phyloP scores from a whole-genome alignment of 2,329 filamentous ascomycete genomes.

The Alternaria sp. region DNA sequence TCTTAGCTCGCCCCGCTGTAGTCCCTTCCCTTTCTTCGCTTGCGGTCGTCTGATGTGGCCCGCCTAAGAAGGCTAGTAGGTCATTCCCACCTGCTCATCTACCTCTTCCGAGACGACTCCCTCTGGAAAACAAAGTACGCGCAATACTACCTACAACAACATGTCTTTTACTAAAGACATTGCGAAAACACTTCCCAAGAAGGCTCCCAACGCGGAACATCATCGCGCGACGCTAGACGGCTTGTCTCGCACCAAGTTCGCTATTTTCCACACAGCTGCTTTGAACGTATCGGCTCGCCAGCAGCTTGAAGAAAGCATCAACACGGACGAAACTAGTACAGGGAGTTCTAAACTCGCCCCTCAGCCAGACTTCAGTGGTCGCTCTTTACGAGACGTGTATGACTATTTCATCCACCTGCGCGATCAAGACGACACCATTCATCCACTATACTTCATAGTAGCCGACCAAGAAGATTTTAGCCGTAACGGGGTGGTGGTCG shows the following conservation, averaged over 20 bases:
- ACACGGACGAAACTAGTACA: neutral
- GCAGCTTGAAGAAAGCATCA: conserved; percentile 5
- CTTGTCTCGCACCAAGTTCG: neutral
- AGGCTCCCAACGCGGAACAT: neutral
- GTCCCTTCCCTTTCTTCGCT: neutral
- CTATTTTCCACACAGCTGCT: conserved; percentile 1
- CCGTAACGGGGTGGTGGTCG: conserved; percentile 3
- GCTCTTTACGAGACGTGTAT: conserved; percentile 9
- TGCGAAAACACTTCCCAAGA: conserved; percentile 1
- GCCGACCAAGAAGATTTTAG: conserved; percentile 3
- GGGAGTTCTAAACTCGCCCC: conserved; percentile 1
- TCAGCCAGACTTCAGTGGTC: conserved; percentile 7
- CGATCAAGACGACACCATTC: conserved; percentile 8
- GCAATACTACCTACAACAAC: neutral
- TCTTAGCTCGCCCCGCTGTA: neutral
- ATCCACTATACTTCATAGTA: conserved; percentile 11
- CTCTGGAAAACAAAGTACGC: neutral
- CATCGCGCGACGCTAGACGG: neutral
- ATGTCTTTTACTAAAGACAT: neutral
- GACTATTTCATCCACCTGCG: conserved; percentile 7
- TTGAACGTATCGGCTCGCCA: neutral
- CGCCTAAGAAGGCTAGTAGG: neutral
- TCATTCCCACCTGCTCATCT: neutral
- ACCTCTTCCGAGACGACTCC: neutral
- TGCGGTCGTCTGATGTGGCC: neutral